Evolutionary conservation across 108 stramenopile species (phyloP), one percentile per base, ranked within the genome.

Genomic region (Cylindrotheca closterium): DNA sequence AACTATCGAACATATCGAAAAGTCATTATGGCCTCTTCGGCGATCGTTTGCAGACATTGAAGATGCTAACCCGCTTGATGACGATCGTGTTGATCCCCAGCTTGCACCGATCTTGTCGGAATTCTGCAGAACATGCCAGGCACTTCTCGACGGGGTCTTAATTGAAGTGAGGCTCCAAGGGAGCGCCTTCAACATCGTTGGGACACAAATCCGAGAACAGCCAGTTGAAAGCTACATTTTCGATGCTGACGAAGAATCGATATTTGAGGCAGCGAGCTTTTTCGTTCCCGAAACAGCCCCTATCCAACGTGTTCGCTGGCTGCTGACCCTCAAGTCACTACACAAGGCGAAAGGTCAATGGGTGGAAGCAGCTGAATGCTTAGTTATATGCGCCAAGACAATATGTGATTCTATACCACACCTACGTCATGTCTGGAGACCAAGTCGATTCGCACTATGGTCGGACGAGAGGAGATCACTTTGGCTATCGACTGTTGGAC

Each of bases 241-340:
- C 69, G 93, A 94, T 47, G 93, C 93, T n/a, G 93, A 94, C 68
- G 93, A 94, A 70, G 93, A 94, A 63, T 90, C 88, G 2, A 47
- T 94, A 8, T 88, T 81, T 23, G 93, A 94, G 75, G 88, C 88
- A 22, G 86, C 90, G 19, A 86, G 65, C 55, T 91, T 79, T 68
- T 94, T 94, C 58, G 55, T 76, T 18, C 78, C 88, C 0, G 88
- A 94, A 60, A 78, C 76, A 17, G 75, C 74, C 32, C 80, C 85
- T 10, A 58, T 84, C 21, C 93, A 94, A 54, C 83, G 82, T 46
- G 53, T 91, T 7, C 75, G 89, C 21, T 94, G 90, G 89, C 71
- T 94, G 12, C 52, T 84, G 47, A 85, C 85, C 1, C 79, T 91
- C 18, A 75, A 80, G 61, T 63, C 78, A 27, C 54, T 94, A 0